Evolutionary conservation across 148 eudicot species (phyloP), one percentile per base, ranked within the genome.

Genomic region (Rhododendron williamsianum): DNA sequence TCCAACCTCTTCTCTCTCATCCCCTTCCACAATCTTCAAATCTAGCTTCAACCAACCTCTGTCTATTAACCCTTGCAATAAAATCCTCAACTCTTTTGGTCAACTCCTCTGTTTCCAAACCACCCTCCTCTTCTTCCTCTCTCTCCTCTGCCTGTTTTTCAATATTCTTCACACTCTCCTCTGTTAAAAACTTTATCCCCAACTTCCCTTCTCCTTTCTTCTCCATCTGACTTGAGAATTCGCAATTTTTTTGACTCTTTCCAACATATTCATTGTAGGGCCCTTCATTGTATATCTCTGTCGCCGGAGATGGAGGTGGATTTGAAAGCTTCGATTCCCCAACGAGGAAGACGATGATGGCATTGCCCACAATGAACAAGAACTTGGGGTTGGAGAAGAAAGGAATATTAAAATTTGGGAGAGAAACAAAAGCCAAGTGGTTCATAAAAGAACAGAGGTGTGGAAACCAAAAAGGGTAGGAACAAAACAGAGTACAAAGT

Each of bases 31-130:
- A 23, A 51, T 10, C 67, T 18, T 41, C 21, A 38, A 84, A 30
- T 73, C 56, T 84, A 54, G 85, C 85, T 84, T 84, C 85, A 84
- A 74, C n/a, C 72, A 48, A 36, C 81, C 81, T 84, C 38, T 76
- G 71, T 15, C 51, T 84, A 18, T 84, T 84, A 36, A 84, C 85
- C 85, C 51, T 84, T 52, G 85, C 85, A 84, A 84, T 84, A 2
- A 84, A 74, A 5, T 76, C 85, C 58, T 76, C 81, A 35, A 51
- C 72, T 84, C 85, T 84, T 38, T 54, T 84, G 52, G 36, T 84
- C 36, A 84, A 76, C 71, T 84, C 85, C 67, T 84, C 85, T 5
- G 35, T 48, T 33, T 63, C 19, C 6, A 73, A 54, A 23, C 85
- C 85, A 23, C 12, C 2, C 36, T 74, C 86, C 52, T 84, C 78